Evolutionary conservation across 2,329 filamentous ascomycete genomes (phyloP), one percentile per base, ranked within the genome.

Genomic region (Paraconiothyrium brasiliense): DNA sequence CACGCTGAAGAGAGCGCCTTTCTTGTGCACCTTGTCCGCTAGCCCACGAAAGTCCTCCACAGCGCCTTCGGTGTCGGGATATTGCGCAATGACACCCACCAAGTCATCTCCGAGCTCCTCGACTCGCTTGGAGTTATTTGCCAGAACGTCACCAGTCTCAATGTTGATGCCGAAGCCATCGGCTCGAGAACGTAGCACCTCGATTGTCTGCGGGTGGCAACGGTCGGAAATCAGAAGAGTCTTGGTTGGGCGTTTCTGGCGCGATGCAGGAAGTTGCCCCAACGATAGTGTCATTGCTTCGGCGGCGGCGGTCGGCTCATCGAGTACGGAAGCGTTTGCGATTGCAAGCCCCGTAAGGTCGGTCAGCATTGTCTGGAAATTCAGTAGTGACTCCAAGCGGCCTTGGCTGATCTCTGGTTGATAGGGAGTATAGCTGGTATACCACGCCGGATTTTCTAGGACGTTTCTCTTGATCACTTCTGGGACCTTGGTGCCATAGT

Each of bases 361-460:
- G 2, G 90, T 89, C 9, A 97, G 90, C 83, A 98, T 85, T 20
- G 94, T 98, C 84, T 98, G 94, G 83, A 93, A 98, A 84, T 98
- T 98, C 65, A 98, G 84, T 57, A 98, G 83, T 6, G 93, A 97
- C 84, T 97, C 93, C 64, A 98, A 81, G 58, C 94, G 89, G 39
- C 94, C 94, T 81, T 98, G 94, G 78, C 93, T 97, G 83, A 98
- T 97, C 82, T 98, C 94, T 2, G 94, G 91, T 82, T 98, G 94
- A 80, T 97, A 98, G 16, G 94, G 94, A 0, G 94, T 97, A 79
- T 98, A 97, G 81, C 93, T 97, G 44, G 94, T 98, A 79, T 98
- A 98, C 94, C 94, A 98, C 10, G 90, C 93, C 5, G 94, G 94
- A 77, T 91, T 94, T 84, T 98, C 93, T 61, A 98, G 83, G 4